Conservation (phyloP, 192 early-diverging fungal genomes). For the Bifiguratus adelaidae region DNA sequence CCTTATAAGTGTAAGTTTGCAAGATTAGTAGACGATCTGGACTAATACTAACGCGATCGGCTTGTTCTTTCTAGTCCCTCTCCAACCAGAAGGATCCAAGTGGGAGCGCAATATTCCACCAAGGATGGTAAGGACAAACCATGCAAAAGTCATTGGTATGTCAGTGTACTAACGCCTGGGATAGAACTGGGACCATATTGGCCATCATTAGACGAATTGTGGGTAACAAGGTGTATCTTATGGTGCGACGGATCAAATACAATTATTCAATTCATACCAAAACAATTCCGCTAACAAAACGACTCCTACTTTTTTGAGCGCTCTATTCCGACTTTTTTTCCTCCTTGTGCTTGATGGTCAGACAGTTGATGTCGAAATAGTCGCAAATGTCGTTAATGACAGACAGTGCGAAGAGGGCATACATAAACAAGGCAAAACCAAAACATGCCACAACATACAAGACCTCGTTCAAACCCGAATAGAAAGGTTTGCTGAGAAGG, state of each 20-base stretch:
- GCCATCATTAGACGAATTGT: too few species aligned
- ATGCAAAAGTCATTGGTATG: too few species aligned
- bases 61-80: constrained; percentile 34
- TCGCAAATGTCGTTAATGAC: constrained; percentile 67
- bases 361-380: constrained; percentile 70
- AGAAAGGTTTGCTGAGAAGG: constrained; percentile 11
- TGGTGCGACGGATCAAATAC: too few species aligned
- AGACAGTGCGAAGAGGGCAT: constrained; percentile 55
- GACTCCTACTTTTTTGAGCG: too few species aligned
- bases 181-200: too few species aligned
- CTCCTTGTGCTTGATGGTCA: constrained; percentile 36
- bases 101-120: constrained; percentile 77
- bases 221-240: too few species aligned
- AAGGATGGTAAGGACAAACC: constrained; percentile 17
- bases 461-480: constrained; percentile 38
- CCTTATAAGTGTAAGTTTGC: constrained; percentile 68
- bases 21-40: background rate
- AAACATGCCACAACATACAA: constrained; percentile 43
- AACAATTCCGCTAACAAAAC: too few species aligned
- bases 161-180: too few species aligned
- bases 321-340: too few species aligned
- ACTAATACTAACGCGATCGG: background rate
- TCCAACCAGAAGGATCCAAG: constrained; percentile 64
- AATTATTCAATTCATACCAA: too few species aligned
- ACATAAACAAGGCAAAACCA: constrained; percentile 42